Base-by-base conservation (phyloP, 805 yeast species). In the Hanseniaspora occidentalis region DNA sequence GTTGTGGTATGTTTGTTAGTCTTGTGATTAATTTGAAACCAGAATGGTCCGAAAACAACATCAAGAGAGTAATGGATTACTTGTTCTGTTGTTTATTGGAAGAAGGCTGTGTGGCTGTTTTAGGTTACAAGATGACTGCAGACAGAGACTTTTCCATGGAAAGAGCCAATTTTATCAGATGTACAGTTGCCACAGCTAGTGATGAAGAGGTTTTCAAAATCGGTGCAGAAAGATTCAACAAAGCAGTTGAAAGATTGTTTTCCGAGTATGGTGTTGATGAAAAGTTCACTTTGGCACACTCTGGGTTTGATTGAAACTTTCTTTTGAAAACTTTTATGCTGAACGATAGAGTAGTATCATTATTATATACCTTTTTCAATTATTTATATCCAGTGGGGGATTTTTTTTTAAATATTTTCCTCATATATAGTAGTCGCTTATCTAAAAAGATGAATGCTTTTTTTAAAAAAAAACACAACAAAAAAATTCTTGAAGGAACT, bases 1-100 rank as follows among this genome's bases (percentile, higher is more conserved):
- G 64, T 14, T 77, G 78, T 20, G 82, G 82, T 19, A 75, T 76
- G 81, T 75, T 76, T 58, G 71, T 71, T 35, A 53, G 69, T 7
- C 55, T 72, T 3, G 47, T 65, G 18, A 41, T 75, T 38, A 67
- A 66, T 41, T 57, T 62, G 45, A 41, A 37, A 17, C 36, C 37
- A 8, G 44, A 42, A 17, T 42, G 44, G 44, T 18, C 17, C 19
- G 10, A 18, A 13, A 27, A 23, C 11, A 24, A 66, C 40, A 57
- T 65, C 41, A 47, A 48, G 6, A 60, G 56, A 23, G 64, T 68
- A 23, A 55, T 77, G 58, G 55, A 61, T 26, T 50, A 65, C 38
- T 58, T 77, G 38, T 64, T 64, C 44, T 61, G 63, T 46, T 64
- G 66, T 43, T 54, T 68, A 40, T 36, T 65, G 6, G 60, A 66